These are phyloP conservation scores for Chlorella sorokiniana DNA, from an alignment of 139 green algal genomes.

Conservation along the genomic window DNA sequence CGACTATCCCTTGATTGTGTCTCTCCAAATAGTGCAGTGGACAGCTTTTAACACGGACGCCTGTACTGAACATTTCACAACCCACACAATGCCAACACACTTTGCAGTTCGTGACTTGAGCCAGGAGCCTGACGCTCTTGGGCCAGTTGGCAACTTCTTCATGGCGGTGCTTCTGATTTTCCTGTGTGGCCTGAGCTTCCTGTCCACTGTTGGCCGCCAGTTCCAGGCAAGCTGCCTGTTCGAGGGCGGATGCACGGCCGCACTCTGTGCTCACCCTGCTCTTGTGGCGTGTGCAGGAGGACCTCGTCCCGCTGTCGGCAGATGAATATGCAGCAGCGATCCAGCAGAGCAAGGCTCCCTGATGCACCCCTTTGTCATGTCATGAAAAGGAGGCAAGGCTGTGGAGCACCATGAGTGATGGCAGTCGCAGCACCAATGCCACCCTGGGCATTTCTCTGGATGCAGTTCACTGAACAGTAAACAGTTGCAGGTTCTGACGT, in stretches of 20 bases:
- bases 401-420: no score
- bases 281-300: background rate
- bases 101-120: background rate
- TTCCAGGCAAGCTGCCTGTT: background rate
- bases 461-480: no score
- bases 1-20: no score
- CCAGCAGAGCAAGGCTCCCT: background rate
- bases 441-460: no score
- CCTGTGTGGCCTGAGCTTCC: constrained; percentile 3
- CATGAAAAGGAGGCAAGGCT: no score
- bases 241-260: background rate
- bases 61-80: no score
- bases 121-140: background rate
- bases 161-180: constrained; percentile 9
- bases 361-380: no score
- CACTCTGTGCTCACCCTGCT: background rate
- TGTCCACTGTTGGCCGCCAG: constrained; percentile 23
- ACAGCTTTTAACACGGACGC: no score
- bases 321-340: background rate
- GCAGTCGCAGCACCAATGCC: no score
- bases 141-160: background rate
- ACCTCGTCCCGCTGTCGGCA: constrained; percentile 22
- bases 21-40: no score
- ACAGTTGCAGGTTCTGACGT: no score
- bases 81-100: no score